A percentile compares a stretch with the other conserved stretches of the same genome.
These are phyloP conservation scores for Zygosaccharomyces pseudobailii DNA, from an alignment of 1,139 yeast species.

Conservation along the genomic window DNA sequence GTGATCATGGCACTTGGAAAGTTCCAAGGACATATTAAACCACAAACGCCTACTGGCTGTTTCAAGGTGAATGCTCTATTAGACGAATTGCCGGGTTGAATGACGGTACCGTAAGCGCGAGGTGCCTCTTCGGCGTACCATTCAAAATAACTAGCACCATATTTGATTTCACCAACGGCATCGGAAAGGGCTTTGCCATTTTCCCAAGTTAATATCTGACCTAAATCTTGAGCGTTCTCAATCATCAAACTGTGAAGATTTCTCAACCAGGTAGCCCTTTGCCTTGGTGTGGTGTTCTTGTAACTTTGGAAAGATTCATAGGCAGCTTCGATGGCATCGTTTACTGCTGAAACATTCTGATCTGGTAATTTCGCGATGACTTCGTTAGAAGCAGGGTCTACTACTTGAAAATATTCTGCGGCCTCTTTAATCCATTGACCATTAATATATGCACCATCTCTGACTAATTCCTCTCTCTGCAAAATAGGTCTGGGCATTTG, in stretches of 20 bases:
- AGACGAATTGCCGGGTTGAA: slow-evolving; percentile 54
- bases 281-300: slow-evolving; percentile 56
- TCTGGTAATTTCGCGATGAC: slow-evolving; percentile 54
- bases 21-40: slow-evolving; percentile 93
- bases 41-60: slow-evolving; percentile 88
- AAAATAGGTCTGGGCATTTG: slow-evolving; percentile 29
- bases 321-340: slow-evolving; percentile 60
- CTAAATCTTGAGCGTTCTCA: slow-evolving; percentile 69
- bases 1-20: slow-evolving; percentile 95
- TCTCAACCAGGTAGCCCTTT: slow-evolving; percentile 62
- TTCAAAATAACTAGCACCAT: slow-evolving; percentile 76
- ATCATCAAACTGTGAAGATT: slow-evolving; percentile 57
- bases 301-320: slow-evolving; percentile 54
- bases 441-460: slow-evolving; percentile 56
- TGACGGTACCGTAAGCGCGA: slow-evolving; percentile 65
- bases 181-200: slow-evolving; percentile 80
- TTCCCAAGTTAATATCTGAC: slow-evolving; percentile 67
- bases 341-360: slow-evolving; percentile 46
- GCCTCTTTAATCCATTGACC: slow-evolving; percentile 66
- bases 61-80: slow-evolving; percentile 62
- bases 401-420: slow-evolving; percentile 55
- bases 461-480: slow-evolving; percentile 52
- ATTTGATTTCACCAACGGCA: slow-evolving; percentile 69
- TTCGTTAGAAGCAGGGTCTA: slow-evolving; percentile 69
- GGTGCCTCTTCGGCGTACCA: slow-evolving; percentile 91